These are phyloP conservation scores for Cicer judaicum DNA, from an alignment of 306 rosid genomes.

Conservation along the genomic window DNA sequence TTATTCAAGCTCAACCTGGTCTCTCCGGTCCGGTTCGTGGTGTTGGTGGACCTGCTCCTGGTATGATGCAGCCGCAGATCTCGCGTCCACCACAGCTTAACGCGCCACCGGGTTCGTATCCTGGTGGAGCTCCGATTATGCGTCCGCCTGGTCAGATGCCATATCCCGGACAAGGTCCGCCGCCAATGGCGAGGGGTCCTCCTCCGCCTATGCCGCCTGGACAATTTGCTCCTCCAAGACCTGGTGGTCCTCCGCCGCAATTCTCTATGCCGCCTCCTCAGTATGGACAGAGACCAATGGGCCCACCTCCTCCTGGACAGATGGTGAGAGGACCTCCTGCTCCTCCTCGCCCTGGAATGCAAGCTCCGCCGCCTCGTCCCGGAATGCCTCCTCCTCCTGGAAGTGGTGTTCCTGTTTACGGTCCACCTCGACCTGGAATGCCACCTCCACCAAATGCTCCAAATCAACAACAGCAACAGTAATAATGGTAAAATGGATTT, in stretches of 20 bases:
- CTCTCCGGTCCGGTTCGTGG: constrained; percentile 95
- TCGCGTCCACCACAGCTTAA: constrained; percentile 77
- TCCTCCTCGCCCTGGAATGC: constrained; percentile 88
- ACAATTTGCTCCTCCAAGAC: constrained; percentile 62
- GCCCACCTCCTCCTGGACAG: constrained; percentile 96
- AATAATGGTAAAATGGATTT: constrained; percentile 34
- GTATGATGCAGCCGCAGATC: constrained; percentile 99
- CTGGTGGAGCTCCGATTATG: constrained; percentile 67
- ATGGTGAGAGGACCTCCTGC: constrained; percentile 95
- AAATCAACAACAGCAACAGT: constrained; percentile 82
- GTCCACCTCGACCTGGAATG: constrained; percentile 90
- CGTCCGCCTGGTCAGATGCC: constrained; percentile 82
- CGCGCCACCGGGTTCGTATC: constrained; percentile 76
- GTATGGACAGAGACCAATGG: constrained; percentile 95
- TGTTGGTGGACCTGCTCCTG: constrained; percentile 94
- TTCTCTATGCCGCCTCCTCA: constrained; percentile 68
- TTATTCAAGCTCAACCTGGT: constrained; percentile 90
- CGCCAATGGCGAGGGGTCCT: constrained; percentile 65
- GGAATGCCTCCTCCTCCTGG: constrained; percentile 99
- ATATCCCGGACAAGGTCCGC: constrained; percentile 71
- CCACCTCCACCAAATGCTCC: constrained; percentile 83
- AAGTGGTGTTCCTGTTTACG: constrained; percentile 71
- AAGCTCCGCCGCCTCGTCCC: constrained; percentile 71
- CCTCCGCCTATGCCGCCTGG: constrained; percentile 77
- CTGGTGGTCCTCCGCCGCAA: constrained; percentile 72